Evolutionary conservation across 768 basidiomycete genomes (phyloP), one percentile per base, ranked within the genome.

Genomic region (Podaxis sp.): DNA sequence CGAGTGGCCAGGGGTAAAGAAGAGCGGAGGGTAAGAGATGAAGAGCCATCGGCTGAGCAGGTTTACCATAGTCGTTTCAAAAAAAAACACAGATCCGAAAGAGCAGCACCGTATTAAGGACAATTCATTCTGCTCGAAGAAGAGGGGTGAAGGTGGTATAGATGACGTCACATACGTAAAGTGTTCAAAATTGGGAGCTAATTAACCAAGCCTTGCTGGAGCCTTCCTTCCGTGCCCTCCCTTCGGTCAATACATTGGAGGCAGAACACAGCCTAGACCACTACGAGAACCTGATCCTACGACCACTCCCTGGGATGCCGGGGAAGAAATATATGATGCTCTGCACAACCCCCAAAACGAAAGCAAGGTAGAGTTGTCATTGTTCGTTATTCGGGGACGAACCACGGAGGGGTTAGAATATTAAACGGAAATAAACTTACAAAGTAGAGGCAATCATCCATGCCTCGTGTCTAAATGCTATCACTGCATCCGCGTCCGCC

Each of bases 391-490:
- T 37, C 52, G 18, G 21, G 37, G 40, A 46, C 27, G 18, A 46
- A 32, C 25, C 32, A 3, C 38, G 23, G 21, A 35, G n/a, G 11
- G 7, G 32, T n/a, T n/a, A 46, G 36, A 14, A 32, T 6, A 38
- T 7, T 3, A 27, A 21, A 46, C 10, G 9, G 21, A 37, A 46
- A 36, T 35, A 25, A 37, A 46, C 72, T 71, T 48, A 79, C 72
- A 74, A 59, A 4, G 71, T 66, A 46, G 75, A 73, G 54, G 80
- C 78, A 64, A 89, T 81, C 55, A 83, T 70, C 79, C 81, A 81
- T 2, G 87, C 88, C 70, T 92, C 90, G 68, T 89, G 81, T 62
- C 86, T 77, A 67, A 91, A 86, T 44, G 87, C 82, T 2, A 74
- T 75, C 16, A 84, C 87, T 1, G 90, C 90, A 73, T 91, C 90